Conservation (phyloP, 805 yeast species). For the Monosporozyma aquatica region DNA sequence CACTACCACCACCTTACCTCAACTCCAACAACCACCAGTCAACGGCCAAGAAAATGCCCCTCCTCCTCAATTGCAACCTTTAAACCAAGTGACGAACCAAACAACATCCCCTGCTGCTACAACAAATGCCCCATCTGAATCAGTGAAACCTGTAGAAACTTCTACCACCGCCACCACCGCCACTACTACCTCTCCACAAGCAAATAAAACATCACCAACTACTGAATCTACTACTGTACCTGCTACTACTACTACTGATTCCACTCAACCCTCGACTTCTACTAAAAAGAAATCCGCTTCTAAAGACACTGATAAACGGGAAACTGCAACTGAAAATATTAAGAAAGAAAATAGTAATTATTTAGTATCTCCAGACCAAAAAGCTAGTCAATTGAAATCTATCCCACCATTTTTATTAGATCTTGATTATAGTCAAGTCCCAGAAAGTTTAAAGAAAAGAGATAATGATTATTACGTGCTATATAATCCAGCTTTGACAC, state of each 20-base stretch:
- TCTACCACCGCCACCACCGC: not conserved
- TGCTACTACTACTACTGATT: not conserved
- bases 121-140: not conserved
- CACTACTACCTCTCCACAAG: not conserved
- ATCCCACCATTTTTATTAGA: constrained; percentile 73
- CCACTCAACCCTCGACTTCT: not conserved
- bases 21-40: constrained; percentile 1
- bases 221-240: not conserved
- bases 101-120: not conserved
- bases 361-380: constrained; percentile 33
- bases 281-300: not conserved
- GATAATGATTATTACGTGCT: constrained; percentile 79
- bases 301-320: not conserved
- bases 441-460: constrained; percentile 71
- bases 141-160: not conserved
- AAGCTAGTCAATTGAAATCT: constrained; percentile 53
- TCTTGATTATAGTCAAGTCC: constrained; percentile 71
- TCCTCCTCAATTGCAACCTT: constrained; percentile 1
- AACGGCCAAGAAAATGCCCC: not conserved
- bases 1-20: not conserved
- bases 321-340: constrained; percentile 7
- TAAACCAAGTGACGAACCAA: not conserved
- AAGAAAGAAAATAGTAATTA: constrained; percentile 14
- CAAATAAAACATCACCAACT: not conserved
- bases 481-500: constrained; percentile 80